Base-by-base conservation (phyloP, 2,329 filamentous ascomycete genomes). In the Thelonectria blattea region DNA sequence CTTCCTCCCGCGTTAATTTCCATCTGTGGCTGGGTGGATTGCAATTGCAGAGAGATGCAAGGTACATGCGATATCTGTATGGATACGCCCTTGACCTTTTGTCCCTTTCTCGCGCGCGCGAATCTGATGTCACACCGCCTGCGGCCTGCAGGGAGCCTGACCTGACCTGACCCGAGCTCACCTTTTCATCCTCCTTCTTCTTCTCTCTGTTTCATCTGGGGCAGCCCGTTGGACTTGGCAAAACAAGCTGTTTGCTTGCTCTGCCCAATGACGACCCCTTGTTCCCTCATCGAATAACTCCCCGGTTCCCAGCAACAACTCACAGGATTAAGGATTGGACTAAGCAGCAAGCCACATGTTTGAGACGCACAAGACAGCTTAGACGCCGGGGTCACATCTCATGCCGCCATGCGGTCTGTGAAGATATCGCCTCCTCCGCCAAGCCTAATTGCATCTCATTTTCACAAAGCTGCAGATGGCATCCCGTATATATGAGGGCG, bases 401-500 rank as follows among this genome's bases (percentile, higher is more conserved):
- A 41, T 24, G 47, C 50, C 50, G 24, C 43, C 43, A 14, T 41
- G 50, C 48, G 22, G 30, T 52, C 47, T 27, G 48, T 17, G 43
- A 18, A 43, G 22, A 45, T 46, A 39, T 46, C 30, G 52, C 49
- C 56, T 39, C 43, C 27, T 18, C 27, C 42, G 56, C 52, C 52
- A 55, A 55, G 43, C 10, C 43, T 27, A 11, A 18, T 3, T 37
- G 12, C 34, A 37, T 37, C 12, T 14, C 22, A 24, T 6, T 24
- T 24, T n/a, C n/a, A 6, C 22, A 24, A 24, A 24, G 22, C 22
- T 24, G 43, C 39, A 20, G 47, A 32, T 46, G 56, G 6, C 7
- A 15, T 14, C 4, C 14, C 34, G 34, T 14, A 37, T 70, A 70
- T 70, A 70, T 70, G 56, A 58, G 55, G 53, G 4, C 42, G 27